Percentiles rank a stretch among this genome's conserved stretches.
phyloP scores from a whole-genome alignment of 371 early-diverging fungal genomes.

The Nematocida displodere region DNA sequence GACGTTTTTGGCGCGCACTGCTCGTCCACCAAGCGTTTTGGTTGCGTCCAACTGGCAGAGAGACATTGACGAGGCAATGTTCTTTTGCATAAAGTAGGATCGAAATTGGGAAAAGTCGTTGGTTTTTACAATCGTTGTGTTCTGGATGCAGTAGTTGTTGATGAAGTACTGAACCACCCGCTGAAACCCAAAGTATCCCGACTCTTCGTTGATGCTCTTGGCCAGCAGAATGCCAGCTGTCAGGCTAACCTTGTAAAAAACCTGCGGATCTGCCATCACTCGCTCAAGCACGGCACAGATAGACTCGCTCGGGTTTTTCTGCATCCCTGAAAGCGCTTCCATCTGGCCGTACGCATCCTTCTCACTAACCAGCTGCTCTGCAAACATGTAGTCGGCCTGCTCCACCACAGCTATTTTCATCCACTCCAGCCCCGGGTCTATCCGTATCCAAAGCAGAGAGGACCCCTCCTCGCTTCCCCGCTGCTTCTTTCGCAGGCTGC shows the following conservation, averaged over 20 bases:
- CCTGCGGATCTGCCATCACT: constrained; percentile 72
- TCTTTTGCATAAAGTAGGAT: constrained; percentile 64
- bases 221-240: constrained; percentile 80
- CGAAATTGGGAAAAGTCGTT: constrained; percentile 62
- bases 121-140: constrained; percentile 63
- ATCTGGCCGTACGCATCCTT: constrained; percentile 86
- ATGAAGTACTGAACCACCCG: constrained; percentile 65
- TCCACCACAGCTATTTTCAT: constrained; percentile 76
- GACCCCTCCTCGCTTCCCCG: constrained; percentile 53
- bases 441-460: constrained; percentile 86
- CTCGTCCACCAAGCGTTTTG: constrained; percentile 34
- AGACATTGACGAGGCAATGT: constrained; percentile 57
- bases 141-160: constrained; percentile 62
- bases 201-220: constrained; percentile 61
- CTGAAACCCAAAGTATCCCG: constrained; percentile 65
- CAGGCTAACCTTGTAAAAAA: constrained; percentile 81
- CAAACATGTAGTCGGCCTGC: constrained; percentile 90
- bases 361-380: constrained; percentile 80
- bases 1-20: constrained; percentile 47
- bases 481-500: constrained; percentile 58
- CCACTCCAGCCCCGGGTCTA: constrained; percentile 90
- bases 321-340: constrained; percentile 66
- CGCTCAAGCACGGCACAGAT: constrained; percentile 55
- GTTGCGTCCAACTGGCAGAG: constrained; percentile 43
- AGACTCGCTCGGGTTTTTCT: constrained; percentile 48